Conservation (phyloP, 371 early-diverging fungal species). For the Conidiobolus incongruus region DNA sequence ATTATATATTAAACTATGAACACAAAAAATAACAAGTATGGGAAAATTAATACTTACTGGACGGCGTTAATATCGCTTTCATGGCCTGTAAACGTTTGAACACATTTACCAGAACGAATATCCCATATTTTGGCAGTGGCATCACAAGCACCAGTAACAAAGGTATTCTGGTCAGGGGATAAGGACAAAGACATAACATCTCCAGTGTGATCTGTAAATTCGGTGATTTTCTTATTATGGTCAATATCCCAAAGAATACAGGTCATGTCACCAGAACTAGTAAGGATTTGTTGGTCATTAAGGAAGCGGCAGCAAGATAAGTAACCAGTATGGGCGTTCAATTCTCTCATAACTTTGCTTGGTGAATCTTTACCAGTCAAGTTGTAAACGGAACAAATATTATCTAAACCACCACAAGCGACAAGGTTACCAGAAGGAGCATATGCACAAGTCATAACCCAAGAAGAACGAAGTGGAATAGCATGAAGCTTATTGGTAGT, state of each 20-base stretch:
- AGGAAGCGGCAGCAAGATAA: slow-evolving; percentile 91
- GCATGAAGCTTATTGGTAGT: slow-evolving; percentile 94
- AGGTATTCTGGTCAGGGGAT: slow-evolving; percentile 75
- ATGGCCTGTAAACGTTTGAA: slow-evolving; percentile 91
- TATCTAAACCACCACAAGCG: slow-evolving; percentile 98
- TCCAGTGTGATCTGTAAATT: slow-evolving; percentile 93
- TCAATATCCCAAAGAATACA: slow-evolving; percentile 98
- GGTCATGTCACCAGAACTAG: slow-evolving; percentile 90
- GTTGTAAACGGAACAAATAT: slow-evolving; percentile 92
- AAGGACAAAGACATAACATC: slow-evolving; percentile 92
- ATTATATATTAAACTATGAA: too few species aligned
- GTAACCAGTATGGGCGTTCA: slow-evolving; percentile 89
- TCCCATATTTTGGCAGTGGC: slow-evolving; percentile 97
- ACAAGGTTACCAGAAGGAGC: slow-evolving; percentile 93
- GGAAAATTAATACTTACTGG: slow-evolving; percentile 27
- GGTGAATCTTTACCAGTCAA: slow-evolving; percentile 72
- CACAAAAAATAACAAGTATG: not conserved
- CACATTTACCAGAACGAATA: slow-evolving; percentile 78
- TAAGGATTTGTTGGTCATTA: slow-evolving; percentile 81
- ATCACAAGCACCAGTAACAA: slow-evolving; percentile 94
- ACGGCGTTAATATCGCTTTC: slow-evolving; percentile 96
- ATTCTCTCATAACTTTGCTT: slow-evolving; percentile 79
- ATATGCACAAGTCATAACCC: slow-evolving; percentile 99
- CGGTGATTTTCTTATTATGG: slow-evolving; percentile 77
- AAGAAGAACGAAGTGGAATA: slow-evolving; percentile 89